Evolutionary conservation across 352 stramenopile genomes (phyloP).

Genomic region (Pythium dissotocum): DNA sequence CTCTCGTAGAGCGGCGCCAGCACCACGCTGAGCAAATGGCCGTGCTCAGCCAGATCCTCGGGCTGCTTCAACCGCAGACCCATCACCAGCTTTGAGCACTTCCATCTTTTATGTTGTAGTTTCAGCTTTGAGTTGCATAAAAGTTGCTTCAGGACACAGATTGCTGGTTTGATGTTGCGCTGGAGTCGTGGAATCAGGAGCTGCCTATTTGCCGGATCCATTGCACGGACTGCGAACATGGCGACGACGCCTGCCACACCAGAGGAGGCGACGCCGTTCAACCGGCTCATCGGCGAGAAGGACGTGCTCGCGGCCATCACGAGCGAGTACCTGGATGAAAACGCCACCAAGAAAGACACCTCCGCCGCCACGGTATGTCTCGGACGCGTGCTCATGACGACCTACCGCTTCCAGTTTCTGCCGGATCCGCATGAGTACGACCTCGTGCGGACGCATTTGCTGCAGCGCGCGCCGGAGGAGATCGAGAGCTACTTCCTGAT

Average conservation of each 20-base stretch:
- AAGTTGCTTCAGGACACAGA: not conserved
- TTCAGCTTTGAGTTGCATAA: not conserved
- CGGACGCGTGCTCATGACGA: slow-evolving; percentile 81
- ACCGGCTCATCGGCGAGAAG: slow-evolving; percentile 67
- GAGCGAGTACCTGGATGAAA: slow-evolving; percentile 74
- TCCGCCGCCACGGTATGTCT: slow-evolving; percentile 59
- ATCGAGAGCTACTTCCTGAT: slow-evolving; percentile 80
- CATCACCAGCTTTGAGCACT: not conserved
- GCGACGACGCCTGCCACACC: slow-evolving; percentile 9
- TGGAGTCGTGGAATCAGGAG: not conserved
- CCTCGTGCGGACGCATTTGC: slow-evolving; percentile 49
- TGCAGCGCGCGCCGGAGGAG: slow-evolving; percentile 57
- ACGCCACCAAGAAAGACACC: slow-evolving; percentile 57
- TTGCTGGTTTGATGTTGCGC: not conserved
- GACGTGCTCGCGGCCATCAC: slow-evolving; percentile 76
- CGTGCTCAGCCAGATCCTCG: slow-evolving; percentile 43
- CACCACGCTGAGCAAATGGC: slow-evolving; percentile 65
- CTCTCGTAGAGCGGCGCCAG: slow-evolving; percentile 47
- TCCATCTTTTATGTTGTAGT: not conserved
- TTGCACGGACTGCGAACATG: not conserved
- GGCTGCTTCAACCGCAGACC: slow-evolving; percentile 31
- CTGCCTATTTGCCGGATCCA: not conserved
- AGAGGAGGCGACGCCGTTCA: slow-evolving; percentile 28
- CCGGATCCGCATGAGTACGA: slow-evolving; percentile 62
- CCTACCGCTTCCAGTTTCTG: slow-evolving; percentile 83